A percentile compares a stretch with the other conserved stretches of the same genome.
These are phyloP conservation scores for Saprolegnia parasitica DNA, from an alignment of 352 stramenopile genomes.

Conservation along the genomic window DNA sequence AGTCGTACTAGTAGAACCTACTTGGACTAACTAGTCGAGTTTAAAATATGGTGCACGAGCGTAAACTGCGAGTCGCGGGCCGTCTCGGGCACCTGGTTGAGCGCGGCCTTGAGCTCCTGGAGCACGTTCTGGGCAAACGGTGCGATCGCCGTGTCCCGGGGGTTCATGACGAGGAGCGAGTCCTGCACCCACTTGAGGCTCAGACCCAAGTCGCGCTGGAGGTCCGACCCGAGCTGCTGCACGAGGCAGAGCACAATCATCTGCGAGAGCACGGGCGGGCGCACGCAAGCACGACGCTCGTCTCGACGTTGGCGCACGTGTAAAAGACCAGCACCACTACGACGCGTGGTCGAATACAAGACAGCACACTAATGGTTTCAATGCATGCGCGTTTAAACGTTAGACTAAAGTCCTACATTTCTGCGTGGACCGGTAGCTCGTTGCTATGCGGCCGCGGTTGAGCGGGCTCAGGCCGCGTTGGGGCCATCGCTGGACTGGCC, in stretches of 20 bases:
- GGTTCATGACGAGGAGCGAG: constrained; percentile 78
- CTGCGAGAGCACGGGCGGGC: constrained; percentile 71
- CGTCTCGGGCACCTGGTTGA: constrained; percentile 54
- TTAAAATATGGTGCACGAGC: constrained; percentile 79
- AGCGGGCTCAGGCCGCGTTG: too few relatives aligned
- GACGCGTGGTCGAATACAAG: too few relatives aligned
- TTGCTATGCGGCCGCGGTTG: too few relatives aligned
- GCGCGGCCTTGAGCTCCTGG: constrained; percentile 58
- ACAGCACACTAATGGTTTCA: too few relatives aligned
- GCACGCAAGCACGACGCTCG: constrained; percentile 52
- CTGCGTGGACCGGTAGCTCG: too few relatives aligned
- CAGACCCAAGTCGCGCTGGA: constrained; percentile 56
- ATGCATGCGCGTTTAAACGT: too few relatives aligned
- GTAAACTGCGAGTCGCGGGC: constrained; percentile 77
- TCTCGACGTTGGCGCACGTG: constrained; percentile 64
- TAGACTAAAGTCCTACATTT: too few relatives aligned
- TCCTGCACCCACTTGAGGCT: constrained; percentile 77
- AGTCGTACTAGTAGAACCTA: too few relatives aligned
- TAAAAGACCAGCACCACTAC: constrained; percentile 67
- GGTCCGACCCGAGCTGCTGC: constrained; percentile 70
- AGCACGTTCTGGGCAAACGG: constrained; percentile 74
- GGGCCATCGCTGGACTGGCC: too few relatives aligned
- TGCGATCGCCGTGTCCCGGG: constrained; percentile 59
- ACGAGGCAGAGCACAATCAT: constrained; percentile 83
- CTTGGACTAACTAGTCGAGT: constrained; percentile 44